Base-by-base conservation (phyloP, 2,329 filamentous ascomycete genomes). In the Fusarium pseudonygamai region DNA sequence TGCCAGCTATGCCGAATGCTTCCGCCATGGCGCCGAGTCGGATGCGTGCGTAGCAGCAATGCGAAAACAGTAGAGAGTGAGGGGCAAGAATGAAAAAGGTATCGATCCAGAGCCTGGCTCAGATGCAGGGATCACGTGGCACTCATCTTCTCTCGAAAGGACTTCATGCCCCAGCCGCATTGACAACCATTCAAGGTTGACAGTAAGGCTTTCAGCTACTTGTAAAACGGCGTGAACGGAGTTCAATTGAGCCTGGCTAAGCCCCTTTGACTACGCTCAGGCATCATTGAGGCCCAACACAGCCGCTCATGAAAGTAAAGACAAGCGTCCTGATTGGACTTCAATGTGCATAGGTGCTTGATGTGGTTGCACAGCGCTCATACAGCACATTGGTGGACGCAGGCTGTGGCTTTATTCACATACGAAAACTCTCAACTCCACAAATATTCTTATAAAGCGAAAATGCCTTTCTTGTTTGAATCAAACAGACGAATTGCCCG, bases 31-130 rank as follows among this genome's bases (percentile, higher is more conserved):
- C 1, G 3, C 0, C 7, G 14, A 5, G 18, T 26, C 2, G 5
- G 7, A 2, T 53, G 14, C 10, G 1, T 36, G 16, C 13, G n/a
- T 26, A 7, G 6, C 12, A 14, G 16, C 8, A 20, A 24, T 43
- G n/a, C n/a, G 10, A 12, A 43, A 11, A 26, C 3, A 11, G n/a
- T 6, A 24, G 16, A 50, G 6, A 20, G 15, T 36, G 16, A 50
- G 32, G 4, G 4, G 4, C 3, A 36, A 5, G 8, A 16, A 22
- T 3, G 2, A 34, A 7, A 8, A 24, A 5, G 7, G 32, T 7
- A 34, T 26, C 1, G 5, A 22, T 2, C 1, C 0, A 20, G 13
- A 52, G 32, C 18, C 47, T 26, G 6, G 1, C 20, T 15, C 1
- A 13, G 22, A 34, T 13, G 10, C 1, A 36, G 4, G 13, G 16